Percentiles rank a stretch among this genome's conserved stretches.
Conservation (phyloP, 2,329 filamentous ascomycete species). For the Lachnellula subtilissima region DNA sequence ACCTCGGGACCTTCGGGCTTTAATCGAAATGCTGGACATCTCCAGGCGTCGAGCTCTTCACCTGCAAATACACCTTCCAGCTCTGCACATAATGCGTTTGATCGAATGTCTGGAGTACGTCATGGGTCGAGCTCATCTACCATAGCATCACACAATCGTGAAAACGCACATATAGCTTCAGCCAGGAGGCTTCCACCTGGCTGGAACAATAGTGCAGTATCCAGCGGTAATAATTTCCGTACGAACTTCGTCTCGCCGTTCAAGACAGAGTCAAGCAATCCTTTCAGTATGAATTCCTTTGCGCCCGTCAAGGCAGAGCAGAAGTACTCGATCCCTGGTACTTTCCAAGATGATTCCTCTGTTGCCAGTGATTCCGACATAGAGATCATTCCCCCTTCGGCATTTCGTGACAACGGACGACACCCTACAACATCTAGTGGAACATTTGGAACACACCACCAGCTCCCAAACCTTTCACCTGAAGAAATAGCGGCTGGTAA, state of each 20-base stretch:
- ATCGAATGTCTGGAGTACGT: slow-evolving; percentile 24
- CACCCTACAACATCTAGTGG: neutral
- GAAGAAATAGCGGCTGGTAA: slow-evolving; percentile 16
- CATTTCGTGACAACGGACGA: slow-evolving; percentile 26
- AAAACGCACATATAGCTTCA: slow-evolving; percentile 1
- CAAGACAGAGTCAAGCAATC: slow-evolving; percentile 2
- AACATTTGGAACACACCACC: neutral
- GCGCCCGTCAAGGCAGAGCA: neutral
- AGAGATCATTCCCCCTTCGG: slow-evolving; percentile 28
- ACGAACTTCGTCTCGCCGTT: neutral
- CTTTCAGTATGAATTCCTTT: neutral
- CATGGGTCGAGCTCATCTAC: slow-evolving; percentile 7
- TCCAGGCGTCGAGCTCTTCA: neutral
- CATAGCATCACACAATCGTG: neutral
- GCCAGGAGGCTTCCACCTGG: slow-evolving; percentile 8
- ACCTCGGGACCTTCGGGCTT: neutral
- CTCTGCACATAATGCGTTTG: slow-evolving; percentile 23
- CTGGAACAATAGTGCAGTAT: neutral
- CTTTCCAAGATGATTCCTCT: slow-evolving; percentile 20
- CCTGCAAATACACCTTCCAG: neutral
- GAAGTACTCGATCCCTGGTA: slow-evolving; percentile 14
- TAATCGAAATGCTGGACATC: neutral
- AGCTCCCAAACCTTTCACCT: slow-evolving; percentile 3
- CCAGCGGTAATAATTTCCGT: neutral
- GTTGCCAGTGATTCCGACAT: slow-evolving; percentile 27